A percentile compares a stretch with the other conserved stretches of the same genome.
These are phyloP conservation scores for Coniochaeta sp. DNA, from an alignment of 2,329 filamentous ascomycete species.

Conservation along the genomic window DNA sequence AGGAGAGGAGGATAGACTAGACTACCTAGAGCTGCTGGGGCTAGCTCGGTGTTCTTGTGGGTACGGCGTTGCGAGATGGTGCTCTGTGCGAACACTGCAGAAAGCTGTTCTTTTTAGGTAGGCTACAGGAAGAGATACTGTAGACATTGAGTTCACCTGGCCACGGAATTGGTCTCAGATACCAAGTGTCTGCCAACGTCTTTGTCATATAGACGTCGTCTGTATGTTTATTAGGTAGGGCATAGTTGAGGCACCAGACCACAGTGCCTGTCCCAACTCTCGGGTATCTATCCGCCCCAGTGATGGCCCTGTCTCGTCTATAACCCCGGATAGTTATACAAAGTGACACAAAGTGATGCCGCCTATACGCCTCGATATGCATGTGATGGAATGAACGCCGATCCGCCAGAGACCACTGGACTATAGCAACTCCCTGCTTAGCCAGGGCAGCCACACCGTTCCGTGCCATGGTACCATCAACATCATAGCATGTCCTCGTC, in stretches of 20 bases:
- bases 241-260: no score
- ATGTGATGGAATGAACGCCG: not conserved
- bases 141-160: no score
- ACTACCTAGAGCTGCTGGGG: not conserved
- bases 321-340: not conserved
- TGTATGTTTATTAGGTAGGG: no score
- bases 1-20: conserved; percentile 23
- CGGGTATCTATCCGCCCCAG: not conserved
- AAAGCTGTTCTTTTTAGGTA: no score
- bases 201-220: no score
- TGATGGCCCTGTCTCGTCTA: not conserved
- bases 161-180: no score
- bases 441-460: not conserved
- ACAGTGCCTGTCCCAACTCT: no score
- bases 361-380: not conserved
- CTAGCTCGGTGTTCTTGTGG: not conserved
- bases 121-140: no score
- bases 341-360: not conserved
- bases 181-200: no score
- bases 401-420: not conserved
- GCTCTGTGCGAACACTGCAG: no score
- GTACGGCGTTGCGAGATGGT: not conserved
- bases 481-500: not conserved
- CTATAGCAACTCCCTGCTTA: not conserved
- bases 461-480: not conserved